These are phyloP conservation scores for Linum lewisii DNA, from an alignment of 345 rosid genomes.

Conservation along the genomic window DNA sequence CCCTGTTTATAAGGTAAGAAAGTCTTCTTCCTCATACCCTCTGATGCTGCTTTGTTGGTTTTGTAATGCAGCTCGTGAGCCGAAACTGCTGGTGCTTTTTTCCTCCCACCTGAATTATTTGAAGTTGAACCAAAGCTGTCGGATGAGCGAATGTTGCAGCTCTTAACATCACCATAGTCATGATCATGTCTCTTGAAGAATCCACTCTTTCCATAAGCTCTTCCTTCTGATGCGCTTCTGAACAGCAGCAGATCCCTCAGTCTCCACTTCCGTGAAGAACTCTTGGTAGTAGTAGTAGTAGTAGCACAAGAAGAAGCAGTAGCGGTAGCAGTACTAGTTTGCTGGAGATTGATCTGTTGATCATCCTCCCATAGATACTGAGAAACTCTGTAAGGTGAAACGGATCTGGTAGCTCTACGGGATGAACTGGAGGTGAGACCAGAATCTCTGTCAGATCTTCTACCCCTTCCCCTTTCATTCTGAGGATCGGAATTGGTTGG, in stretches of 20 bases:
- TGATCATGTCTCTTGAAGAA: conserved; percentile 42
- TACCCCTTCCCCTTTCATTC: conserved; percentile 44
- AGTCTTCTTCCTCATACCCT: conserved; percentile 70
- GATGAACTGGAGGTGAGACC: conserved; percentile 26
- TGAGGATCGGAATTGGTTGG: conserved; percentile 38
- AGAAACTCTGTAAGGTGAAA: conserved; percentile 68
- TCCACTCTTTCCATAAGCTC: conserved; percentile 31
- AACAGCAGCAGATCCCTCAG: conserved; percentile 64
- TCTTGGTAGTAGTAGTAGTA: conserved; percentile 15
- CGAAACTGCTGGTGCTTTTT: conserved; percentile 39
- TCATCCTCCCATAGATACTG: conserved; percentile 77
- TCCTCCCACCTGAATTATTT: conserved; percentile 12
- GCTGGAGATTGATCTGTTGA: conserved; percentile 23
- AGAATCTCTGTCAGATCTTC: not conserved
- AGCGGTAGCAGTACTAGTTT: not conserved
- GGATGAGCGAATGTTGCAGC: conserved; percentile 31
- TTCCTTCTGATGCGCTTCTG: conserved; percentile 86
- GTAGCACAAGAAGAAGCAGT: conserved; percentile 13
- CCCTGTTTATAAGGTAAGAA: conserved; percentile 82
- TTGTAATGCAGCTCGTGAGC: conserved; percentile 84
- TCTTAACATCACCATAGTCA: conserved; percentile 30
- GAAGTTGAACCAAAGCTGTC: conserved; percentile 20
- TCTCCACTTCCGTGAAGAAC: conserved; percentile 72
- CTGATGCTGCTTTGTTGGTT: conserved; percentile 60
- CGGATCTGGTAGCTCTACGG: conserved; percentile 50